These are phyloP conservation scores for Phytopythium vexans DNA, from an alignment of 352 stramenopile species.

Conservation along the genomic window DNA sequence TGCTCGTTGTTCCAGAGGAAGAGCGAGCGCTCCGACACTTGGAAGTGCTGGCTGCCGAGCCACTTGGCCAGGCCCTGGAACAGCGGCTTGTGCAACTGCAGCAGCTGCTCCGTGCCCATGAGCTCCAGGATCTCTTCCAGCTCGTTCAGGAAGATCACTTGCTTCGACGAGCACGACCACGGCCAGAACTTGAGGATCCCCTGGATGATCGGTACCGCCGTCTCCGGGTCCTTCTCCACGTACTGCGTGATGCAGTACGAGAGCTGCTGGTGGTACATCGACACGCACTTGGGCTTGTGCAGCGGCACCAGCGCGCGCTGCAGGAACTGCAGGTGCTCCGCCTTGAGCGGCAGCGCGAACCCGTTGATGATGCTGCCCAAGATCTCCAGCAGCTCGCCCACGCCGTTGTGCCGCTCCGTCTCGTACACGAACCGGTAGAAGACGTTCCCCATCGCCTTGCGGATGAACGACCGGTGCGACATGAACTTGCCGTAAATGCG, in stretches of 20 bases:
- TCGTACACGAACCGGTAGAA: slow-evolving; percentile 99
- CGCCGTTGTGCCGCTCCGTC: slow-evolving; percentile 93
- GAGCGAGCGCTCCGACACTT: slow-evolving; percentile 95
- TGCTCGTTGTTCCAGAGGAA: slow-evolving; percentile 99
- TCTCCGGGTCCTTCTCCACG: slow-evolving; percentile 98
- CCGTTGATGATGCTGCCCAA: slow-evolving; percentile 98
- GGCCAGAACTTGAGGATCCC: slow-evolving; percentile 96
- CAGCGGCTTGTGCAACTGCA: slow-evolving; percentile 73
- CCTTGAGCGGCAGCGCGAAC: slow-evolving; percentile 98
- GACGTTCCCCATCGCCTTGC: slow-evolving; percentile 96
- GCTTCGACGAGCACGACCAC: slow-evolving; percentile 93
- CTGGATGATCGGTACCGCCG: slow-evolving; percentile 93
- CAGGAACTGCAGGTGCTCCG: slow-evolving; percentile 97
- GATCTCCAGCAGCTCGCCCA: slow-evolving; percentile 98
- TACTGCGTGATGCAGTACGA: slow-evolving; percentile 99
- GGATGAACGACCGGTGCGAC: slow-evolving; percentile 97
- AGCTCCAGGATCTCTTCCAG: slow-evolving; percentile 99
- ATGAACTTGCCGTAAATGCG: slow-evolving; percentile 99
- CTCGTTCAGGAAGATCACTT: slow-evolving; percentile 98
- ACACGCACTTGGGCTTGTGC: slow-evolving; percentile 97
- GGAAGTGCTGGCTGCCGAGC: slow-evolving; percentile 95
- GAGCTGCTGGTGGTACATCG: slow-evolving; percentile 98
- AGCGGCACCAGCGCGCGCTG: slow-evolving; percentile 95
- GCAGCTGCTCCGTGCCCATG: slow-evolving; percentile 80
- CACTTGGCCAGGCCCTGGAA: slow-evolving; percentile 84